Base-by-base conservation (phyloP, 1,139 yeast species). In the Zygoascus hellenicus region DNA sequence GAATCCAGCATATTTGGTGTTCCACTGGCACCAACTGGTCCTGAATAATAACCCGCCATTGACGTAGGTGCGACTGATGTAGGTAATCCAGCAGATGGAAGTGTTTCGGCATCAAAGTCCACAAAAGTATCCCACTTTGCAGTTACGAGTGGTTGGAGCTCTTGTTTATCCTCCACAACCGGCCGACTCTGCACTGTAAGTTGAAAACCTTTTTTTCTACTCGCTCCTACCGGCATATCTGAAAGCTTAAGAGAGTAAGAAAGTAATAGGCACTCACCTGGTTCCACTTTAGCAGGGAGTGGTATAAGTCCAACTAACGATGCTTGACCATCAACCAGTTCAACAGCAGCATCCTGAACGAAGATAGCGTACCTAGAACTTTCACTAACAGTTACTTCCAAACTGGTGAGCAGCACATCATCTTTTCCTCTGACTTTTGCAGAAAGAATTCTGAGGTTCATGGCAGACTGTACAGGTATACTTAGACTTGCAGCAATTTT, bases 111-210 rank as follows among this genome's bases (percentile, higher is more conserved):
- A 47, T 73, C 75, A 55, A 81, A 79, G 54, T 81, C 88, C 33
- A 82, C 67, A 42, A 69, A 69, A 0, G 90, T 84, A 2, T 76
- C 67, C 82, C 89, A 80, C 43, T 69, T 68, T 0, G 87, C 81
- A 10, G 67, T 62, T n/a, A 82, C 72, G 14, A 47, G 46, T 2
- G 65, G 76, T 49, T 50, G 52, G 31, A 46, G 43, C 7, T 38
- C 41, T 22, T 22, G 26, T 9, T 33, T 40, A 3, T 38, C 31
- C 31, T 34, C 38, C 7, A 29, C n/a, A 19, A 34, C 29, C 29
- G 42, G 48, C 37, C 43, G 41, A 17, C 59, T 52, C 10, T 58
- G 54, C 5, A 61, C 54, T 10, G 48, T 31, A 37, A 62, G 57
- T 5, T 55, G 48, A 16, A 62, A 57, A 1, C 63, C 58, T 54